Conservation (phyloP, 192 early-diverging fungal species). For the Mortierella antarctica region DNA sequence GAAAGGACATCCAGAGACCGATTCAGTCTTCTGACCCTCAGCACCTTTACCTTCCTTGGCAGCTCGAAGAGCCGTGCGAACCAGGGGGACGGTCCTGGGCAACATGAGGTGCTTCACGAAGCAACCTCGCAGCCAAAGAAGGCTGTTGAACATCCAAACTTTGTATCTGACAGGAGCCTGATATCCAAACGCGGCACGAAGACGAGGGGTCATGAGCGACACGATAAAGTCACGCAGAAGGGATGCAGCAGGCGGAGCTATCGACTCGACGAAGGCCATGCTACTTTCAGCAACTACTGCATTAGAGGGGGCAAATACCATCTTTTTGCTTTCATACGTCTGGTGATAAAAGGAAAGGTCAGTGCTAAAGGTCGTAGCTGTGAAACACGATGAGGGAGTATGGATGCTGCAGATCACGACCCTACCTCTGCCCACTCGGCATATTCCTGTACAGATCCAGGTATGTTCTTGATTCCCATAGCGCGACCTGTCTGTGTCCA, state of each 20-base stretch:
- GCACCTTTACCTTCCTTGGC: neutral
- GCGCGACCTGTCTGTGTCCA: neutral
- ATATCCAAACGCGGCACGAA: slow-evolving; percentile 9
- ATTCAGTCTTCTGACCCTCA: neutral
- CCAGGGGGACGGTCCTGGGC: neutral
- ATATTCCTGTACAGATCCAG: neutral
- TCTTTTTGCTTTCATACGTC: neutral
- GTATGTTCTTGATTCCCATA: slow-evolving; percentile 15
- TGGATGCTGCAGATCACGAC: too few species aligned
- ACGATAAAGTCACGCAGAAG: neutral
- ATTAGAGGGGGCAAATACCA: slow-evolving; percentile 7
- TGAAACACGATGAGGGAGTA: too few species aligned
- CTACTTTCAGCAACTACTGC: neutral
- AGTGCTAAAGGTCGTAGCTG: too few species aligned
- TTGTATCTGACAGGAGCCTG: neutral
- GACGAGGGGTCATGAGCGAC: neutral
- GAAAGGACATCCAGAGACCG: neutral
- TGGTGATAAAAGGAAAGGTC: neutral
- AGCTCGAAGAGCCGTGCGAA: neutral
- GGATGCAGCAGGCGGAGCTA: neutral
- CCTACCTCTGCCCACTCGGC: slow-evolving; percentile 1
- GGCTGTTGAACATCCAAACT: neutral
- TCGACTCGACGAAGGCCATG: neutral
- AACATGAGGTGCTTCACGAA: slow-evolving; percentile 8
- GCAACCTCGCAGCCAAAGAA: slow-evolving; percentile 7